A percentile compares a stretch with the other conserved stretches of the same genome.
Conservation (phyloP, 805 yeast species). For the Zygosaccharomyces kombuchaensis region DNA sequence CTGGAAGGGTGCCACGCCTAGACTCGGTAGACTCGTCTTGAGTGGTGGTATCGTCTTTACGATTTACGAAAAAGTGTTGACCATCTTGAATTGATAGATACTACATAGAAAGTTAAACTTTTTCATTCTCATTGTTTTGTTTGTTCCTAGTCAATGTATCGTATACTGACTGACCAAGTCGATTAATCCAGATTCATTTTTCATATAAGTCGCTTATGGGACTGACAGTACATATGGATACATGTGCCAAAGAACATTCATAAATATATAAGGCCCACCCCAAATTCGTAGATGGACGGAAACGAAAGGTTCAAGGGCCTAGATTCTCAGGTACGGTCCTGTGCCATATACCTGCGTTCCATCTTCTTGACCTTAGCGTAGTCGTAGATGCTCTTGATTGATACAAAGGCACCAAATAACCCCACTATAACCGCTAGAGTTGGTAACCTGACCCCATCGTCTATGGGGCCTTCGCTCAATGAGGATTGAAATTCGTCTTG, state of each 20-base stretch:
- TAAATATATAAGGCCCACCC: not conserved
- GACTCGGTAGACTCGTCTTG: slow-evolving; percentile 84
- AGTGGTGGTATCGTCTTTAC: slow-evolving; percentile 98
- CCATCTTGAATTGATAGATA: slow-evolving; percentile 25
- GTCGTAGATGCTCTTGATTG: slow-evolving; percentile 64
- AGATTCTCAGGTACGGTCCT: slow-evolving; percentile 17
- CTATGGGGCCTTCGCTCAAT: slow-evolving; percentile 32
- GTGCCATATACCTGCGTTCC: slow-evolving; percentile 45
- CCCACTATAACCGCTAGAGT: slow-evolving; percentile 60
- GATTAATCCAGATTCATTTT: not conserved
- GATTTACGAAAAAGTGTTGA: slow-evolving; percentile 85
- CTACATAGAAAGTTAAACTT: too few relatives aligned
- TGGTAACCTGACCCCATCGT: slow-evolving; percentile 39
- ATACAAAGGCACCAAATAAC: slow-evolving; percentile 61
- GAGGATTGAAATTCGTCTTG: slow-evolving; percentile 31
- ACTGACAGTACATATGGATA: not conserved
- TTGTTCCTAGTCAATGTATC: too few relatives aligned
- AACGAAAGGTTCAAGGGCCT: not conserved
- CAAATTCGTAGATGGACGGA: not conserved
- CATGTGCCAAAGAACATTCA: not conserved
- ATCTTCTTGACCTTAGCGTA: slow-evolving; percentile 71
- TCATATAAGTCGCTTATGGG: not conserved
- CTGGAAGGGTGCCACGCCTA: slow-evolving; percentile 98
- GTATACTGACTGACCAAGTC: too few relatives aligned
- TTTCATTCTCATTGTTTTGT: too few relatives aligned